Conservation (phyloP, 352 stramenopile species). For the Blastocystis sp. region DNA sequence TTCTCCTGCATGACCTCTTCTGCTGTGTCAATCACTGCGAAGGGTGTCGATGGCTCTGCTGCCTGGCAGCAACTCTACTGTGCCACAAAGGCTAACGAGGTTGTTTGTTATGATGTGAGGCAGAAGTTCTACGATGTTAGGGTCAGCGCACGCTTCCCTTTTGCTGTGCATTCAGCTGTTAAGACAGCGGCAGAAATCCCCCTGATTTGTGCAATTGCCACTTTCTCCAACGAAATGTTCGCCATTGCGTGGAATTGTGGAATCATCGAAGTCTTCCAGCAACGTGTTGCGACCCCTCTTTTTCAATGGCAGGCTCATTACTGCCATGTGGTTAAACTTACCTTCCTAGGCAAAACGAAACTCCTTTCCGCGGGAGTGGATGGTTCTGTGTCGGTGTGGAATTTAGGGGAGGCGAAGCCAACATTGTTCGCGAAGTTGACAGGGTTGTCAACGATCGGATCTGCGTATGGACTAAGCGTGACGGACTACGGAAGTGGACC, state of each 20-base stretch:
- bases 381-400: conserved; percentile 25
- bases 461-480: neutral
- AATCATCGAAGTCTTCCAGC: conserved; percentile 1
- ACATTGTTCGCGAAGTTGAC: neutral
- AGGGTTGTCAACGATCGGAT: neutral
- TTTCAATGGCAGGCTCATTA: conserved; percentile 29
- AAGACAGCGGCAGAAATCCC: neutral
- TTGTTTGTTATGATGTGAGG: conserved; percentile 41
- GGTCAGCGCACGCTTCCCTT: neutral
- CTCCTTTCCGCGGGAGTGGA: conserved; percentile 28
- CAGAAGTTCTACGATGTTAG: conserved; percentile 59
- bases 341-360: neutral
- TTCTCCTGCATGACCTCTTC: conserved; percentile 37
- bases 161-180: neutral
- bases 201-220: neutral
- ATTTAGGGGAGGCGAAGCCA: neutral
- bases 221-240: conserved; percentile 11
- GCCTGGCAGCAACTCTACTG: conserved; percentile 55
- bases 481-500: neutral
- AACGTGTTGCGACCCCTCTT: neutral
- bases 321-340: neutral
- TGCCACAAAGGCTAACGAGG: neutral
- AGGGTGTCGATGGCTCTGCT: conserved; percentile 7
- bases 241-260: conserved; percentile 8
- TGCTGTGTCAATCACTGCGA: conserved; percentile 23